Percentiles rank a stretch among this genome's conserved stretches.
Evolutionary conservation across 2,329 filamentous ascomycete species (phyloP).

Genomic region (Taxawa tesnikishii): DNA sequence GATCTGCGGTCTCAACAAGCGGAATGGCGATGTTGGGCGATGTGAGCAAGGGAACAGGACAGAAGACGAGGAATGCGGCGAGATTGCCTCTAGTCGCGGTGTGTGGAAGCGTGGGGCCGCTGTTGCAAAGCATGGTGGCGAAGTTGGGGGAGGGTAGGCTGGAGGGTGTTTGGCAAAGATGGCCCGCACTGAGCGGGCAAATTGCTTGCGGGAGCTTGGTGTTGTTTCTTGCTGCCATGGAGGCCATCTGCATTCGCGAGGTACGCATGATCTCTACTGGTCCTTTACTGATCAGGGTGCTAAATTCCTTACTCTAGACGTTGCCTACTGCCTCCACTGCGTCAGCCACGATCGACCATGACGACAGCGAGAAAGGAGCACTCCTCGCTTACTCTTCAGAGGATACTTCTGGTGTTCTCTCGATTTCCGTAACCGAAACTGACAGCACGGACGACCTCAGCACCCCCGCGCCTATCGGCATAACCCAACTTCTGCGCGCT

Average conservation of each 20-base stretch:
- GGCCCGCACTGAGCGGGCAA: slow-evolving; percentile 31
- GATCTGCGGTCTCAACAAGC: slow-evolving; percentile 31
- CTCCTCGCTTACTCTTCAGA: slow-evolving; percentile 25
- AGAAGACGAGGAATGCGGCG: slow-evolving; percentile 25
- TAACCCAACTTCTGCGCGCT: slow-evolving; percentile 31
- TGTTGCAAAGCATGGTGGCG: slow-evolving; percentile 30
- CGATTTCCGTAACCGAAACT: slow-evolving; percentile 11
- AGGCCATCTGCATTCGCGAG: slow-evolving; percentile 28
- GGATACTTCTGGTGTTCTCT: not conserved
- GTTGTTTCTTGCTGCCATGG: slow-evolving; percentile 26
- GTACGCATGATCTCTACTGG: slow-evolving; percentile 18
- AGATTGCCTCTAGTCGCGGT: slow-evolving; percentile 31
- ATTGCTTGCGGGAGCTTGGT: slow-evolving; percentile 30
- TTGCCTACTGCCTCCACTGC: slow-evolving; percentile 7
- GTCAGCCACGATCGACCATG: no score
- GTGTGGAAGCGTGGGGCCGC: slow-evolving; percentile 31
- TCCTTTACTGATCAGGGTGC: no score
- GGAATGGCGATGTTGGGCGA: slow-evolving; percentile 36
- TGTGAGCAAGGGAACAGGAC: slow-evolving; percentile 11
- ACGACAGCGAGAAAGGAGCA: slow-evolving; percentile 34
- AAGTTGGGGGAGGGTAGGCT: slow-evolving; percentile 26
- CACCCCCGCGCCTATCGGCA: slow-evolving; percentile 29
- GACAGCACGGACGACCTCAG: no score
- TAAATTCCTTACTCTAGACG: no score
- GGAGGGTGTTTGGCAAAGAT: slow-evolving; percentile 27